These are phyloP conservation scores for Kurtzmaniella quercitrusa DNA, from an alignment of 1,139 yeast genomes.

Conservation along the genomic window DNA sequence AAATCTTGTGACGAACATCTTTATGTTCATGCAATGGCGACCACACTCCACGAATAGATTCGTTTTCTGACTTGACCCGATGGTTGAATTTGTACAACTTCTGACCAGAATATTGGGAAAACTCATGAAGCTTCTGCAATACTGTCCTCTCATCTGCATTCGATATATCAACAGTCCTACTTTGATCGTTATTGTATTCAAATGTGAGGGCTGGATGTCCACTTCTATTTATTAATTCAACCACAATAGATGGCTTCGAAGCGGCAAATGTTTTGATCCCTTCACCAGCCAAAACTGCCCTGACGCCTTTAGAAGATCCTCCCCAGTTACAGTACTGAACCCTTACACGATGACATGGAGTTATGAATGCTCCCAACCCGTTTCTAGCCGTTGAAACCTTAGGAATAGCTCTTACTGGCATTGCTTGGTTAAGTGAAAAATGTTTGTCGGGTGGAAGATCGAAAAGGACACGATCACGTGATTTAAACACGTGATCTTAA, in stretches of 20 bases:
- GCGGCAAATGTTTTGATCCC: slow-evolving; percentile 56
- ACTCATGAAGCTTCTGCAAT: slow-evolving; percentile 56
- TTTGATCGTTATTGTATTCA: slow-evolving; percentile 43
- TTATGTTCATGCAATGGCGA: slow-evolving; percentile 87
- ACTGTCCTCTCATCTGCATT: slow-evolving; percentile 58
- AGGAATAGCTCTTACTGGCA: slow-evolving; percentile 51
- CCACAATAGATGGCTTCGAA: slow-evolving; percentile 61
- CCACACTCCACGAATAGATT: slow-evolving; percentile 95
- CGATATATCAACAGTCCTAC: slow-evolving; percentile 44
- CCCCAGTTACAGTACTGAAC: slow-evolving; percentile 91
- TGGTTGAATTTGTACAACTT: slow-evolving; percentile 46
- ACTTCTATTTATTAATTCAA: slow-evolving; percentile 60
- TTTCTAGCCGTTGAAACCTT: slow-evolving; percentile 61
- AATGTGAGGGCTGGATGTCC: slow-evolving; percentile 86
- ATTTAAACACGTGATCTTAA: background rate
- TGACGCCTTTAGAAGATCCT: slow-evolving; percentile 84
- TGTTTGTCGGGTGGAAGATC: background rate
- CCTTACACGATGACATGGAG: slow-evolving; percentile 69
- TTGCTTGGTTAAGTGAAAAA: slow-evolving; percentile 9
- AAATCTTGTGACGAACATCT: slow-evolving; percentile 63
- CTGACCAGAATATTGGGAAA: slow-evolving; percentile 38
- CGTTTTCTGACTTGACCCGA: slow-evolving; percentile 74
- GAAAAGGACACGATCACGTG: background rate
- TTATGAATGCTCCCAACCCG: slow-evolving; percentile 76
- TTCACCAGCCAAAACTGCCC: slow-evolving; percentile 57